A percentile compares a stretch with the other conserved stretches of the same genome.
phyloP scores from a whole-genome alignment of 176 grass and related monocot species.

The Themeda triandra region DNA sequence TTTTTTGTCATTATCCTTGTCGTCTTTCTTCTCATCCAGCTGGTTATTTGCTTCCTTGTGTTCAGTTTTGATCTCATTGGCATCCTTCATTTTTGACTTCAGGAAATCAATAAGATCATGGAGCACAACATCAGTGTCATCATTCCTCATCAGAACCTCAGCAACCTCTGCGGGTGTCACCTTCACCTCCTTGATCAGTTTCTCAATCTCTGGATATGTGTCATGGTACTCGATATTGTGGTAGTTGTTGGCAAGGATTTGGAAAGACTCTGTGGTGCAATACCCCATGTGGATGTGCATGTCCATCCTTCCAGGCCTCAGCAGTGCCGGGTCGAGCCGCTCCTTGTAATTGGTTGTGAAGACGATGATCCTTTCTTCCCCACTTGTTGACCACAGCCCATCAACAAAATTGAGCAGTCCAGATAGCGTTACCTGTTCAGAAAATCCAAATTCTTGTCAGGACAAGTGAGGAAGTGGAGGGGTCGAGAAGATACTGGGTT shows the following conservation, averaged over 20 bases:
- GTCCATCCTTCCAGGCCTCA: conserved; percentile 88
- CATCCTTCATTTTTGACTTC: conserved; percentile 42
- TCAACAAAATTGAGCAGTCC: conserved; percentile 87
- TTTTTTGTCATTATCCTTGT: neutral
- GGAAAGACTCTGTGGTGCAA: conserved; percentile 61
- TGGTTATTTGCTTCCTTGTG: conserved; percentile 12
- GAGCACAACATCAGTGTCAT: conserved; percentile 35
- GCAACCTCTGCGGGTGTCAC: conserved; percentile 69
- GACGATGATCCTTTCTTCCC: conserved; percentile 75
- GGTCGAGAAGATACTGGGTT: neutral
- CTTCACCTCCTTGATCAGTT: conserved; percentile 39
- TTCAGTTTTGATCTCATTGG: conserved; percentile 7
- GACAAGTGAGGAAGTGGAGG: neutral
- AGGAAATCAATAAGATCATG: conserved; percentile 41
- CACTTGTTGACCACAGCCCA: conserved; percentile 82
- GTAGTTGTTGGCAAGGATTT: conserved; percentile 68
- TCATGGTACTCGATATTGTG: conserved; percentile 42
- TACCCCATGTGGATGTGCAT: conserved; percentile 93
- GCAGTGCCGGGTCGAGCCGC: conserved; percentile 63
- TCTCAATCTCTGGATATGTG: conserved; percentile 50
- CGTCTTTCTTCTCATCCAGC: conserved; percentile 23
- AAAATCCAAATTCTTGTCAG: conserved; percentile 8
- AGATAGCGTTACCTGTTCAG: conserved; percentile 65
- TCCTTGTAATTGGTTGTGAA: conserved; percentile 95
- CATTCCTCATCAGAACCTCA: conserved; percentile 65